Evolutionary conservation across 371 early-diverging fungal species (phyloP).

Genomic region (Actinomucor elegans): DNA sequence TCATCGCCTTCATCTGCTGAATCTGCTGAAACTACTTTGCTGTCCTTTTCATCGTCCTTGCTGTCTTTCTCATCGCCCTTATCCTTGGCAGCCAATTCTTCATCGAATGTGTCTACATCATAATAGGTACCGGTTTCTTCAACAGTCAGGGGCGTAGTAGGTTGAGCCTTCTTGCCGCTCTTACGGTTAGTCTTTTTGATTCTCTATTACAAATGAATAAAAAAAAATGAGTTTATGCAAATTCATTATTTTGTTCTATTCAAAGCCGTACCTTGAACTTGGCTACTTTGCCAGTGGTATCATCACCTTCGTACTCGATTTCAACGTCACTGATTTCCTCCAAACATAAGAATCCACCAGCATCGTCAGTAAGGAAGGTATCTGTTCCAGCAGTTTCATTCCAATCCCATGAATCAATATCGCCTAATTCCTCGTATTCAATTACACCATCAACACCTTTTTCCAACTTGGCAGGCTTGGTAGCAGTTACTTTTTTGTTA

Average conservation of each 20-base stretch:
- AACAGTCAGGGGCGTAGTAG: conserved; percentile 45
- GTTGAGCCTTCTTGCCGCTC: conserved; percentile 38
- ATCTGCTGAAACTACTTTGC: neutral
- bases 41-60: neutral
- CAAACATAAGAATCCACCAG: conserved; percentile 80
- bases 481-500: neutral
- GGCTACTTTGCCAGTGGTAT: conserved; percentile 61
- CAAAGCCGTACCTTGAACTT: conserved; percentile 62
- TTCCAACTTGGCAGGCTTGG: conserved; percentile 1
- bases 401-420: conserved; percentile 67
- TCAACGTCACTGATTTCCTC: conserved; percentile 89
- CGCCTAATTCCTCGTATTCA: conserved; percentile 37
- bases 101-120: conserved; percentile 58
- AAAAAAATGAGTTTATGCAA: neutral
- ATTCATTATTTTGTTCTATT: no score
- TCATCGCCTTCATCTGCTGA: neutral
- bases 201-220: conserved; percentile 33
- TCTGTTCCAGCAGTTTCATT: conserved; percentile 47
- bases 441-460: conserved; percentile 16
- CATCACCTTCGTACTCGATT: conserved; percentile 69
- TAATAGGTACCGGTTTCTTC: conserved; percentile 50
- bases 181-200: conserved; percentile 42
- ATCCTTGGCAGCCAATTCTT: conserved; percentile 32
- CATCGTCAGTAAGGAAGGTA: conserved; percentile 56
- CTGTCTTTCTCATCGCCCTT: conserved; percentile 2